Conservation (phyloP, 164 flowering plant genomes). For the Sextonia rubra region DNA sequence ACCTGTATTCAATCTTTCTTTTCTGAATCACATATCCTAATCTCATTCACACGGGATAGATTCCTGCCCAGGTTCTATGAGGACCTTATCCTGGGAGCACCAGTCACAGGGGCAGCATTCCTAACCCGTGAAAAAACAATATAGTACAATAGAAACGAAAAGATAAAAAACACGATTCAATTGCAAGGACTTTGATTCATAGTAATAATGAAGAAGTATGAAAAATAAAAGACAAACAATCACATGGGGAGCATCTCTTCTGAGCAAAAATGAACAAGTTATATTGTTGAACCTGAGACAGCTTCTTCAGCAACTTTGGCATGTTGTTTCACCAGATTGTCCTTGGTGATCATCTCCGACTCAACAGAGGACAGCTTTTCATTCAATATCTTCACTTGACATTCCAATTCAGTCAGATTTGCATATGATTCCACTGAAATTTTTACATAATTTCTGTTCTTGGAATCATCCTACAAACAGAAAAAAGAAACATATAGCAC, state of each 20-base stretch:
- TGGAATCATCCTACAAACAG: conserved; percentile 47
- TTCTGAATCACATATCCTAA: no score
- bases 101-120: no score
- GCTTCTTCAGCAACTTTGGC: conserved; percentile 89
- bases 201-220: no score
- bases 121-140: no score
- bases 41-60: no score
- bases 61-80: no score
- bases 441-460: conserved; percentile 71
- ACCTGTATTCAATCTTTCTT: no score
- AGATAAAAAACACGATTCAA: no score
- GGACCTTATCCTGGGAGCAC: no score
- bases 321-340: conserved; percentile 66
- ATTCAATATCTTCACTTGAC: conserved; percentile 58
- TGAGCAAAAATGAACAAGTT: not conserved
- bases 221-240: not conserved
- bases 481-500: no score
- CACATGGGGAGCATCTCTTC: not conserved
- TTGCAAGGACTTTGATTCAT: no score
- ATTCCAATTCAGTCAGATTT: conserved; percentile 72
- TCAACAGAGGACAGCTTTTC: conserved; percentile 48
- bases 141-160: no score
- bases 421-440: conserved; percentile 76
- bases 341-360: conserved; percentile 57
- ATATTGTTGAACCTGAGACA: conserved; percentile 43